Base-by-base conservation (phyloP, 1,139 yeast species). In the Kodamaea suecica region DNA sequence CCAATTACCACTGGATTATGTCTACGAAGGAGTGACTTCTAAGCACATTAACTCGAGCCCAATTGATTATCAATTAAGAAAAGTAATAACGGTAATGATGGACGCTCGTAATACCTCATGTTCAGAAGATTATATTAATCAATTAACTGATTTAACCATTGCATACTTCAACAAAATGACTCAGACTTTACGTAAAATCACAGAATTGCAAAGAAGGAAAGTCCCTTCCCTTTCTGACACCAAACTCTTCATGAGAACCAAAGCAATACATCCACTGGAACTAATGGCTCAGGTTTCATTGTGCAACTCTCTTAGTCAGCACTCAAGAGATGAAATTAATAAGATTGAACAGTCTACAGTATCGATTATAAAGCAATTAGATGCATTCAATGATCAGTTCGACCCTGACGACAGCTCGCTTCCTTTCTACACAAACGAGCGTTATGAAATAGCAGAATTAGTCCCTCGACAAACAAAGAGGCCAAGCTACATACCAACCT, bases 151-250 rank as follows among this genome's bases (percentile, higher is more conserved):
- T 14, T 55, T 78, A 43, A 70, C 81, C 2, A 65, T 70, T 29
- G 59, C 61, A 14, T 80, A 77, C 50, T 60, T 85, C 49, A 62
- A 71, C 42, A 64, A 66, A 19, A 44, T 83, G 34, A 55, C 73
- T 5, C 49, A 57, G 4, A 63, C 70, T 30, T 54, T 86, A 29
- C 76, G 74, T 37, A 71, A 73, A 40, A 56, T 78, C 23, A 70
- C 83, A 3, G 80, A 76, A 40, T 59, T 78, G n/a, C 95, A 87
- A 56, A 65, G 96, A 46, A 68, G 95, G 36, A 60, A 67, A 17
- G 55, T 57, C 19, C 85, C 92, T 0, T 65, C 85, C 0, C 57
- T 76, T 19, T 66, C 66, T 14, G 95, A 86, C 53, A 42, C 83
- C 3, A 61, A 66, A 21, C 51, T 80, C 30, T 55, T 80, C 38